phyloP scores from a whole-genome alignment of 768 basidiomycete species.

The Pleurotus citrinopileatus region DNA sequence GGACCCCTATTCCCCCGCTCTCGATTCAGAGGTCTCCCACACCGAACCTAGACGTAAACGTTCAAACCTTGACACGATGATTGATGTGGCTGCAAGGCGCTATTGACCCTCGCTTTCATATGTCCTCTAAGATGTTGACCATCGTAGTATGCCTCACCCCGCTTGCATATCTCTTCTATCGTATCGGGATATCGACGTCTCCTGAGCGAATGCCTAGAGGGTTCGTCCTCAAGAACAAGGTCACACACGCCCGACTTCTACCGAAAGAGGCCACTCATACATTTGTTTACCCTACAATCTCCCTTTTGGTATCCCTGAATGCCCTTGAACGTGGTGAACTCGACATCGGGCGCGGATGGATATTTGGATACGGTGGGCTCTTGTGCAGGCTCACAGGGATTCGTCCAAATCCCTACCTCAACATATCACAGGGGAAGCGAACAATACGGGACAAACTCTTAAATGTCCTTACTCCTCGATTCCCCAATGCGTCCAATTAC shows the following conservation, averaged over 20 bases:
- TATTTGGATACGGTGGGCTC: constrained; percentile 54
- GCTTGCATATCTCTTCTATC: too few species aligned
- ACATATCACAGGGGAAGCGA: constrained; percentile 2
- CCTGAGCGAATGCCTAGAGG: constrained; percentile 17
- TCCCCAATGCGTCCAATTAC: constrained; percentile 13
- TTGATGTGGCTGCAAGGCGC: too few species aligned
- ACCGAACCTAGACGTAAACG: too few species aligned
- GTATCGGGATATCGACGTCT: too few species aligned
- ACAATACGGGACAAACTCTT: constrained; percentile 41
- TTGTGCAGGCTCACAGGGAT: constrained; percentile 45
- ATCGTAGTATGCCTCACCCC: too few species aligned
- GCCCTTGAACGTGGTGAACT: constrained; percentile 45
- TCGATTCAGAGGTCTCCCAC: too few species aligned
- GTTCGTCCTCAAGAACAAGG: constrained; percentile 49
- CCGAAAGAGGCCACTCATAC: constrained; percentile 46
- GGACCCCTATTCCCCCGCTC: too few species aligned
- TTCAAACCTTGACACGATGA: too few species aligned
- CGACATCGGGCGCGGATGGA: constrained; percentile 43
- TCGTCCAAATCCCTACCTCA: constrained; percentile 43
- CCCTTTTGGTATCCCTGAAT: constrained; percentile 53
- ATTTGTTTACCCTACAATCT: constrained; percentile 61
- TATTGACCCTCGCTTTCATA: too few species aligned
- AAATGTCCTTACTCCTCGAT: constrained; percentile 30
- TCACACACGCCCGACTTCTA: constrained; percentile 51
- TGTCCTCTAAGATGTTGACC: too few species aligned